These are phyloP conservation scores for Cyclostephanos invisitatus DNA, from an alignment of 108 stramenopile genomes.

Conservation along the genomic window DNA sequence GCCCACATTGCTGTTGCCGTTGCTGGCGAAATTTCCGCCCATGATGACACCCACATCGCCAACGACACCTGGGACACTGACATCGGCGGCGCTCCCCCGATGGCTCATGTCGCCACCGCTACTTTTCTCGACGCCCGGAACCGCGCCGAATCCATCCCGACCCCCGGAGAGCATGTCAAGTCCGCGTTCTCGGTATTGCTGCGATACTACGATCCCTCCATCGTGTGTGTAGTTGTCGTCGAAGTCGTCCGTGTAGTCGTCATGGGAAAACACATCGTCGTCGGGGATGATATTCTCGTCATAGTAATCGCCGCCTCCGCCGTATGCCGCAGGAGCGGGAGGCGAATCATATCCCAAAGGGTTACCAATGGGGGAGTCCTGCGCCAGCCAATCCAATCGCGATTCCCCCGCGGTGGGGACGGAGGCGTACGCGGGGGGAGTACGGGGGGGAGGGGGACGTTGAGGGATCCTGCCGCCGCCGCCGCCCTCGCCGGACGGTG, in stretches of 20 bases:
- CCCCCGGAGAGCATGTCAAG: conserved; percentile 26
- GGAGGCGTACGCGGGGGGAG: background rate
- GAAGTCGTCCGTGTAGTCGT: background rate
- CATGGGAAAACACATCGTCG: conserved; percentile 3
- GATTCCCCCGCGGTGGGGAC: background rate
- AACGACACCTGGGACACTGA: background rate
- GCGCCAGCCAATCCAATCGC: background rate
- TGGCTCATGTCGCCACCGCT: background rate
- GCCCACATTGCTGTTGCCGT: background rate
- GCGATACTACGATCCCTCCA: background rate
- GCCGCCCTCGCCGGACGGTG: background rate
- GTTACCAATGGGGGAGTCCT: background rate
- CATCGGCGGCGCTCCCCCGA: background rate
- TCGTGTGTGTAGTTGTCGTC: background rate
- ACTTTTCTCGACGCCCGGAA: conserved; percentile 8
- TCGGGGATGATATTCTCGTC: background rate
- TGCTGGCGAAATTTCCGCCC: conserved; percentile 3
- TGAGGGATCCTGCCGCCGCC: background rate
- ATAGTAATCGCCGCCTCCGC: background rate
- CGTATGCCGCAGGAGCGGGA: background rate
- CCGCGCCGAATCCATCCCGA: conserved; percentile 18
- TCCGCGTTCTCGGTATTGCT: conserved; percentile 25
- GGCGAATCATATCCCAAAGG: background rate
- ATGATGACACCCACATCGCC: conserved; percentile 7
- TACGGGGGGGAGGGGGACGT: background rate